A percentile compares a stretch with the other conserved stretches of the same genome.
Conservation (phyloP, 768 basidiomycete genomes). For the Chalciporus piperatus region DNA sequence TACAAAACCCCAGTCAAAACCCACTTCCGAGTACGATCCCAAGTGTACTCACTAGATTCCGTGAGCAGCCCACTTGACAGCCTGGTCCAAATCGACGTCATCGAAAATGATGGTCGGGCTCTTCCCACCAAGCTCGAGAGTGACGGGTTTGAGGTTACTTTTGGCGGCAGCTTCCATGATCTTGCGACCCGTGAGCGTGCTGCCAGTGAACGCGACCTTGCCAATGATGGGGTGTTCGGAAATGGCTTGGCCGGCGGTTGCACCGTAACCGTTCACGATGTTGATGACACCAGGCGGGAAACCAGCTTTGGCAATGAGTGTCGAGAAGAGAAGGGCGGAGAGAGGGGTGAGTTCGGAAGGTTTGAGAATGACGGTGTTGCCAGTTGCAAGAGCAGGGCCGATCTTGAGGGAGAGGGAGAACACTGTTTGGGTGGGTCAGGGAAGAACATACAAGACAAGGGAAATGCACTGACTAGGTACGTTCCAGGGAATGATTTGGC, state of each 20-base stretch:
- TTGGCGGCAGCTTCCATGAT: slow-evolving; percentile 78
- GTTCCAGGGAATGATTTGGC: slow-evolving; percentile 69
- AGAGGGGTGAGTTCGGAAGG: slow-evolving; percentile 79
- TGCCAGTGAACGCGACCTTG: slow-evolving; percentile 86
- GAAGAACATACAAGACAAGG: neutral
- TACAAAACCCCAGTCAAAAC: slow-evolving; percentile 28
- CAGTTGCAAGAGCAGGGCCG: slow-evolving; percentile 73
- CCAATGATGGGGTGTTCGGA: slow-evolving; percentile 59
- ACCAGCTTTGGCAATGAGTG: slow-evolving; percentile 64
- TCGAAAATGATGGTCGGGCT: slow-evolving; percentile 48
- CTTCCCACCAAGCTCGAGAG: slow-evolving; percentile 58
- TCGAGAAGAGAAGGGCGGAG: slow-evolving; percentile 50
- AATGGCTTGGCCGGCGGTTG: slow-evolving; percentile 71
- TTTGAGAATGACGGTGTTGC: slow-evolving; percentile 78
- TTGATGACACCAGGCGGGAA: slow-evolving; percentile 80
- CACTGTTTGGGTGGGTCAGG: slow-evolving; percentile 26
- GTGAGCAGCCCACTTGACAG: slow-evolving; percentile 66
- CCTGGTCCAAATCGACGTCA: slow-evolving; percentile 47
- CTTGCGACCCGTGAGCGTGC: slow-evolving; percentile 73
- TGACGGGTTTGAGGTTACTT: slow-evolving; percentile 76
- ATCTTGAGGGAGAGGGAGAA: slow-evolving; percentile 73
- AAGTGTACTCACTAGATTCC: slow-evolving; percentile 81
- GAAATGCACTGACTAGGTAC: slow-evolving; percentile 41
- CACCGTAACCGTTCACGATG: slow-evolving; percentile 69
- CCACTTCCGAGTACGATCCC: no score